phyloP scores from a whole-genome alignment of 495 filamentous ascomycete genomes.

The Cenococcum geophilum region DNA sequence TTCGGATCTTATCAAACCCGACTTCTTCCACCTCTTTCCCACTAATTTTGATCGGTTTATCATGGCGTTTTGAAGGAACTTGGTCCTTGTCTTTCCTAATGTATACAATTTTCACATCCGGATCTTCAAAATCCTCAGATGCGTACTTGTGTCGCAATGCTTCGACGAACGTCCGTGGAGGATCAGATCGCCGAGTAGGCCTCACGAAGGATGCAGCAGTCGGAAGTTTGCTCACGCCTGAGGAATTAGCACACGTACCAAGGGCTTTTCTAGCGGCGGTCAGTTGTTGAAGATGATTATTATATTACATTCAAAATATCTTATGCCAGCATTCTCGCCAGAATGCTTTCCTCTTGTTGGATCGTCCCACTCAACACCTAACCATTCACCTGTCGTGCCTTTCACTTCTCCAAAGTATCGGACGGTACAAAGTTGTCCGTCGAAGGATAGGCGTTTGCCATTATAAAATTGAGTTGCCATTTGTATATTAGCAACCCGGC shows the following conservation, averaged over 20 bases:
- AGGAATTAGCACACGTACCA: constrained; percentile 7
- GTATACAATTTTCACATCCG: constrained; percentile 28
- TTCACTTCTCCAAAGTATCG: constrained; percentile 72
- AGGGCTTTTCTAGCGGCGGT: not conserved
- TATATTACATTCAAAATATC: constrained; percentile 74
- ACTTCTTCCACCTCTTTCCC: constrained; percentile 90
- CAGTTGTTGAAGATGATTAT: constrained; percentile 9
- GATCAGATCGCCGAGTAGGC: constrained; percentile 62
- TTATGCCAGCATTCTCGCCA: constrained; percentile 68
- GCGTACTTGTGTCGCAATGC: constrained; percentile 81
- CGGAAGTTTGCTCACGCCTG: constrained; percentile 59
- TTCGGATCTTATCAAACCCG: constrained; percentile 88
- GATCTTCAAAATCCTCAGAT: constrained; percentile 41
- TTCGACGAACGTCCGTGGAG: constrained; percentile 64
- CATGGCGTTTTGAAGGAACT: not conserved
- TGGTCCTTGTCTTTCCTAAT: constrained; percentile 17
- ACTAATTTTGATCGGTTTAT: constrained; percentile 60
- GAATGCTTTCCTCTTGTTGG: constrained; percentile 78
- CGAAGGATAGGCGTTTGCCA: constrained; percentile 72
- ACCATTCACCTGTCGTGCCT: constrained; percentile 74
- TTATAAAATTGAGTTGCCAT: constrained; percentile 34
- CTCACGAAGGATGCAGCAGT: constrained; percentile 82
- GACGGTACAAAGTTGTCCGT: constrained; percentile 69
- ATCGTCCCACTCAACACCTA: constrained; percentile 97
- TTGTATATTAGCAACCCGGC: too few relatives aligned